phyloP scores from a whole-genome alignment of 768 basidiomycete genomes.

The Kwoniella dejecticola region DNA sequence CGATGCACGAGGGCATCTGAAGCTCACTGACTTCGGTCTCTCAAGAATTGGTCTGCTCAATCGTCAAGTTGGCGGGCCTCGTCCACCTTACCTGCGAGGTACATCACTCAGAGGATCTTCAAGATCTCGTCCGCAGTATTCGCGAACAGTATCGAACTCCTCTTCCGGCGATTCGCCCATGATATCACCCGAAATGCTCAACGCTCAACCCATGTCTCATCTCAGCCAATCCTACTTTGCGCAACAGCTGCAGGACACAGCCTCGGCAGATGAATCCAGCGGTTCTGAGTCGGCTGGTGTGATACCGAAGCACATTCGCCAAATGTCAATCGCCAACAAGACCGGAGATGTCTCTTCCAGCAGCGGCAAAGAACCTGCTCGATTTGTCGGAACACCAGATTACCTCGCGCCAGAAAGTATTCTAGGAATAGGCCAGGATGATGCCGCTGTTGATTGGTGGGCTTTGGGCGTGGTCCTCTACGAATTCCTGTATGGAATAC shows the following conservation, averaged over 20 bases:
- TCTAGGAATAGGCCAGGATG: conserved; percentile 90
- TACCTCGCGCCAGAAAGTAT: conserved; percentile 80
- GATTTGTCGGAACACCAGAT: conserved; percentile 96
- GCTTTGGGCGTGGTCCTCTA: conserved; percentile 97
- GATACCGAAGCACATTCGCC: conserved; percentile 37
- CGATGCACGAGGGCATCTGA: conserved; percentile 92
- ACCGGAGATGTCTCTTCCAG: conserved; percentile 57
- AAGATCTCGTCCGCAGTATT: conserved; percentile 59
- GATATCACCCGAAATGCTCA: conserved; percentile 52
- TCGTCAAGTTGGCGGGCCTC: conserved; percentile 68
- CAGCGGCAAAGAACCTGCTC: conserved; percentile 70
- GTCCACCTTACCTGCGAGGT: conserved; percentile 50
- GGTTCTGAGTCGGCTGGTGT: conserved; percentile 66
- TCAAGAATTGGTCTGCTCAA: conserved; percentile 97
- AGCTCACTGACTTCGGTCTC: conserved; percentile 96
- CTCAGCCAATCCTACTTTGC: conserved; percentile 56
- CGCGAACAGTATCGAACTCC: conserved; percentile 31
- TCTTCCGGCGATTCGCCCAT: conserved; percentile 52
- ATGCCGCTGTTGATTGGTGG: conserved; percentile 99
- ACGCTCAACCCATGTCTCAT: conserved; percentile 32
- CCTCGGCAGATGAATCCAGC: conserved; percentile 69
- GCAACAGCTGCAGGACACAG: conserved; percentile 28
- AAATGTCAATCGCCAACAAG: conserved; percentile 29
- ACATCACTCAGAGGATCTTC: conserved; percentile 34
- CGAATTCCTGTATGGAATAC: conserved; percentile 94